Conservation (phyloP, 257 asterid species). For the Solanum chmielewskii region DNA sequence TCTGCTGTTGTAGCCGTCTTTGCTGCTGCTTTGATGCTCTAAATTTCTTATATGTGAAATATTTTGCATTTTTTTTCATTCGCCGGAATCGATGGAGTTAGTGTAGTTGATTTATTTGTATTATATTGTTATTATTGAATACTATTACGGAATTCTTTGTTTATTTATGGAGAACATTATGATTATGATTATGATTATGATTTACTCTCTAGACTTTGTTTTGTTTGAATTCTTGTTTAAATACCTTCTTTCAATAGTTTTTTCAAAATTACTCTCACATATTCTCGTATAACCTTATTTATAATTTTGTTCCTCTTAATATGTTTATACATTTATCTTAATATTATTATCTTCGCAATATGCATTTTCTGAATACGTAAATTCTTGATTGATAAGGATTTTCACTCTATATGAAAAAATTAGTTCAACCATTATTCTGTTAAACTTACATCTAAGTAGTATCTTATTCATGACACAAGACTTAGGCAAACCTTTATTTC, state of each 20-base stretch:
- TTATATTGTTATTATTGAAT: not conserved
- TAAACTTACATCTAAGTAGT: rapidly evolving
- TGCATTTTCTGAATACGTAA: too few species aligned
- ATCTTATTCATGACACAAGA: not conserved
- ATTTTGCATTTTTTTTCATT: not conserved
- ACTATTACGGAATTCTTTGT: not conserved
- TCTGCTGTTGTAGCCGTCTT: slow-evolving; percentile 28
- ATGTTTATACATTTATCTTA: too few species aligned
- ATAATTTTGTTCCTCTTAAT: too few species aligned
- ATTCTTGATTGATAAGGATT: too few species aligned
- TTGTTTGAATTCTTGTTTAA: too few species aligned
- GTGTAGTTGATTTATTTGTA: not conserved
- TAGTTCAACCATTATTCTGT: rapidly evolving
- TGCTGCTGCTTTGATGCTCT: slow-evolving; percentile 28
- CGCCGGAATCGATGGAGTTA: not conserved
- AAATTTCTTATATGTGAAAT: not conserved
- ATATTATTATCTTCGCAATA: too few species aligned
- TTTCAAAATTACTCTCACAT: too few species aligned
- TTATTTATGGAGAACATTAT: not conserved
- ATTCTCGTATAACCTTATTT: too few species aligned
- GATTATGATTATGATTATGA: not conserved
- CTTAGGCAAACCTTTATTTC: not conserved
- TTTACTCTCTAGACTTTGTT: not conserved
- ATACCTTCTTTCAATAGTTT: too few species aligned
- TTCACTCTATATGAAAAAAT: too few species aligned